Conservation (phyloP, 495 filamentous ascomycete species). For the Bombardia bombarda region DNA sequence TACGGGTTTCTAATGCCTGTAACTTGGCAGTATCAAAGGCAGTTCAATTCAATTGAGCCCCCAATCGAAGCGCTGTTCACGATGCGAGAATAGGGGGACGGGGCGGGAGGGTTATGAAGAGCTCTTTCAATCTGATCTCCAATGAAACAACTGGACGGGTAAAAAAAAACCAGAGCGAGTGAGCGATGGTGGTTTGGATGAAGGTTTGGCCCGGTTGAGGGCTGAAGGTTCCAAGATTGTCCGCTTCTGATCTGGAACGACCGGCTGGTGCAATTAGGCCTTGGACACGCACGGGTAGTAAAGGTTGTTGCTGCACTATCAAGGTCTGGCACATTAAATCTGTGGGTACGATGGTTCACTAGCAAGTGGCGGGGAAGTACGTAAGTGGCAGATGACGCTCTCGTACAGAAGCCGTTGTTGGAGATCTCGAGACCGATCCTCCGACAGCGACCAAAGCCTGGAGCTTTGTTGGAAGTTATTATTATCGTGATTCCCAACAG, state of each 20-base stretch:
- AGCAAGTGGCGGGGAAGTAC: conserved; percentile 3
- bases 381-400: neutral
- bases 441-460: neutral
- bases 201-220: neutral
- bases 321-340: neutral
- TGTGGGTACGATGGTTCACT: neutral
- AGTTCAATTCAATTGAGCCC: too few species aligned
- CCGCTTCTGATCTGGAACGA: neutral
- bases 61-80: too few species aligned
- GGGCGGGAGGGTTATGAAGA: too few species aligned
- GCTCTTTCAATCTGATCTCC: too few species aligned
- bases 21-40: too few species aligned
- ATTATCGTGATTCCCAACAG: too few species aligned
- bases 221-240: neutral
- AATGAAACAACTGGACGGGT: neutral
- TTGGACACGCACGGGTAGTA: too few species aligned
- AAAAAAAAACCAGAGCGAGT: neutral
- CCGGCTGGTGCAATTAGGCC: too few species aligned
- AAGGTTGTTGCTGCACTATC: neutral
- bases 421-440: neutral
- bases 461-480: too few species aligned
- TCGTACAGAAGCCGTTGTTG: neutral
- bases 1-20: too few species aligned
- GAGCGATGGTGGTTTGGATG: neutral
- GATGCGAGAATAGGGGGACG: too few species aligned